Evolutionary conservation across 2,329 filamentous ascomycete genomes (phyloP), one percentile per base, ranked within the genome.

Genomic region (Sclerotinia borealis): DNA sequence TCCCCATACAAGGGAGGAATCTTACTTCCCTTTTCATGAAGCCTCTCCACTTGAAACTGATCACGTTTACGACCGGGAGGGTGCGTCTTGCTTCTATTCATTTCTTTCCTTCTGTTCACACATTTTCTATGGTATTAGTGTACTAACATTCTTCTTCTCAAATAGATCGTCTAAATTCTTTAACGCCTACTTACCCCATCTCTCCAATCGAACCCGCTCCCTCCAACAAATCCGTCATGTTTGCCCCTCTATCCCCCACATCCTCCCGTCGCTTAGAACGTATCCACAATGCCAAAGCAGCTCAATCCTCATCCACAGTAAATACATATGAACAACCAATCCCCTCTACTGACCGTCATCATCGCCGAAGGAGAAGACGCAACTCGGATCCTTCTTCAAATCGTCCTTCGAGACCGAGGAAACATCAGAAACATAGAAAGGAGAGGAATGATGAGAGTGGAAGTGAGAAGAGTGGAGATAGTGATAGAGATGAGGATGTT

Each of bases 331-430:
- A 61, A 27, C 59, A 61, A 47, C 65, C 59, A 4, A 43, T 29
- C 25, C 59, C 59, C 22, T 61, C 59, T 4, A 41, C 59, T 6
- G 59, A 61, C 29, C 59, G 51, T 22, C 68, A 60, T 15, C 66
- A 63, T 43, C 39, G 59, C 25, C 67, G 66, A 7, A 67, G 68
- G 6, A 66, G 67, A 15, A 63, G 68, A 25, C 47, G 68, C 19
- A 71, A 68, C 47, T 73, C 71, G n/a, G 72, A 73, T 49, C 72
- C 72, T 11, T 69, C 68, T 1, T 71, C 67, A 1, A 65, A 73
- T 37, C 70, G 71, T 8, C 71, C 70, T 1, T 66, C 64, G 34
- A 60, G 64, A 34, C 61, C 68, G 7, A 62, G 59, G 19, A 68
- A 68, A 34, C 68, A 69, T 49, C 63, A 71, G 1, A 60, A 67